Evolutionary conservation across 2,329 filamentous ascomycete genomes (phyloP).

Genomic region (Zasmidium angulare): DNA sequence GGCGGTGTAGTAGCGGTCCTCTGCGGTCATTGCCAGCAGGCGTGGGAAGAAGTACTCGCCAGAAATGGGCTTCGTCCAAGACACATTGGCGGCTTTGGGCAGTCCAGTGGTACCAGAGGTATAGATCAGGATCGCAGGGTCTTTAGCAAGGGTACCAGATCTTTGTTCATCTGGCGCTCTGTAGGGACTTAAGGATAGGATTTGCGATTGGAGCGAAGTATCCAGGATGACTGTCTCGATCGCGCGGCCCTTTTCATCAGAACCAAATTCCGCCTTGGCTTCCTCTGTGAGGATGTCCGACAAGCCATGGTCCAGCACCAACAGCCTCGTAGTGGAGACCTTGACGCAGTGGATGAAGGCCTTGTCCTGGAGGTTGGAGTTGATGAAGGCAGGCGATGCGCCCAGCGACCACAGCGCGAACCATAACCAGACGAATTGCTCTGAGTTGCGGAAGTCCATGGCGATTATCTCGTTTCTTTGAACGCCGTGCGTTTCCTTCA

Average conservation of each 20-base stretch:
- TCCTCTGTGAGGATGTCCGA: conserved; percentile 58
- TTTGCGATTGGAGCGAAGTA: conserved; percentile 57
- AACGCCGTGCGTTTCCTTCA: conserved; percentile 64
- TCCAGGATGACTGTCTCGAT: conserved; percentile 65
- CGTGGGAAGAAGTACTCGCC: conserved; percentile 28
- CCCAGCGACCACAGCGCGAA: conserved; percentile 81
- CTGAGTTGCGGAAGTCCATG: conserved; percentile 77
- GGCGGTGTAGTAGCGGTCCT: conserved; percentile 80
- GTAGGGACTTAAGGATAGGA: conserved; percentile 20
- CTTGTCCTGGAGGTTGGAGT: conserved; percentile 75
- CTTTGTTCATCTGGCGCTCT: conserved; percentile 34
- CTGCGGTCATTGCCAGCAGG: conserved; percentile 62
- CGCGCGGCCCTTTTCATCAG: conserved; percentile 41
- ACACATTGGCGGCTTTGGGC: conserved; percentile 58
- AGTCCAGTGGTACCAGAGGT: conserved; percentile 84
- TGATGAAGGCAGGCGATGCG: conserved; percentile 80
- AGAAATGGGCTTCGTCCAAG: conserved; percentile 34
- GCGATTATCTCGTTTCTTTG: conserved; percentile 74
- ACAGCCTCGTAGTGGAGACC: conserved; percentile 63
- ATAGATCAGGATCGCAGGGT: conserved; percentile 75
- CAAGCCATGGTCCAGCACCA: conserved; percentile 67
- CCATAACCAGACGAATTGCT: conserved; percentile 73
- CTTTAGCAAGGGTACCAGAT: conserved; percentile 33
- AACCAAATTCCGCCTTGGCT: conserved; percentile 44
- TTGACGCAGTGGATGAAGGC: conserved; percentile 73